A percentile compares a stretch with the other conserved stretches of the same genome.
Conservation (phyloP, 2,329 filamentous ascomycete species). For the Calonectria pauciramosa region DNA sequence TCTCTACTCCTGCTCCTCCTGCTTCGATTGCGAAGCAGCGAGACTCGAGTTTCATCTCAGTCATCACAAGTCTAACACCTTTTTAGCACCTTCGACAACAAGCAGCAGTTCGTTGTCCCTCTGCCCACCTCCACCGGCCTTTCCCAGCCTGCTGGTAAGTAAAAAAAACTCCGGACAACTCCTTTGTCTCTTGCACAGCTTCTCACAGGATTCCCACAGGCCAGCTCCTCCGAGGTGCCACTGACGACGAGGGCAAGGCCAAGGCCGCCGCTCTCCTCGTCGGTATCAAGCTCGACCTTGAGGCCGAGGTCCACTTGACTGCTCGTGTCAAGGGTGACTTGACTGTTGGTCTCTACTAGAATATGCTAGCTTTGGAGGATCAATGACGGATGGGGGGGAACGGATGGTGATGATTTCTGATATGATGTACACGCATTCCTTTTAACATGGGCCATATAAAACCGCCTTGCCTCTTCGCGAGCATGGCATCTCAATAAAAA, state of each 20-base stretch:
- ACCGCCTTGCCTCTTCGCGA: not conserved
- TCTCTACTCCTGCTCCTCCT: not conserved
- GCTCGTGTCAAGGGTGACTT: constrained; percentile 73
- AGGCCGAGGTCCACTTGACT: constrained; percentile 73
- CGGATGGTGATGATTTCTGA: constrained; percentile 2
- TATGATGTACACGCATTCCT: constrained; percentile 7
- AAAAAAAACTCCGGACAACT: too few relatives aligned
- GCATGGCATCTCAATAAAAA: not conserved
- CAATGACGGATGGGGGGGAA: not conserved
- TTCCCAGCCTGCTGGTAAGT: constrained; percentile 49
- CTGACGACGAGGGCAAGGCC: constrained; percentile 68
- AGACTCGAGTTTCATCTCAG: not conserved
- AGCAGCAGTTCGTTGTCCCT: constrained; percentile 43
- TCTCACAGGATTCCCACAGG: constrained; percentile 49
- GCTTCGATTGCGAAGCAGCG: not conserved
- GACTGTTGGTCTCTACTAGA: constrained; percentile 56
- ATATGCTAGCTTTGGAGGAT: not conserved
- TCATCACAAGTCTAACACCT: not conserved
- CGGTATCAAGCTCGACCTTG: constrained; percentile 73
- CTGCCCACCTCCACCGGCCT: constrained; percentile 51
- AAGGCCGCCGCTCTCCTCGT: constrained; percentile 71
- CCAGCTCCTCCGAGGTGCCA: constrained; percentile 68
- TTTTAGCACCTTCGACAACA: constrained; percentile 28
- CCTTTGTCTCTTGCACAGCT: constrained; percentile 30
- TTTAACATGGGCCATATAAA: not conserved